Conservation (phyloP, 2,329 filamentous ascomycete genomes). For the Bertia moriformis region DNA sequence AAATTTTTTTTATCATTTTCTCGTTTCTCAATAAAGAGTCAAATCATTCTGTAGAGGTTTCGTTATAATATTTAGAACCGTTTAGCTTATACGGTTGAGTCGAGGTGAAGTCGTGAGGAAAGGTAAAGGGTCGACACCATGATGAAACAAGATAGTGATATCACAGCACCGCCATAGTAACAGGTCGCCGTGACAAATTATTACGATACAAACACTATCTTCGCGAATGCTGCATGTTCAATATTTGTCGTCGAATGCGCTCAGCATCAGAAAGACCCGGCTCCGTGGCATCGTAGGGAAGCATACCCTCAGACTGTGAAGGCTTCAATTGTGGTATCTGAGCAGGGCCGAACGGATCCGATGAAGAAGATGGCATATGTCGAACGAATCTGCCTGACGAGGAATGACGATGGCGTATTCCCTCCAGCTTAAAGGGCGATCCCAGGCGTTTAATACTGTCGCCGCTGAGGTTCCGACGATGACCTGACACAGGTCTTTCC, state of each 20-base stretch:
- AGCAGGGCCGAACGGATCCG: neutral
- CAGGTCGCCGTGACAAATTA: constrained; percentile 8
- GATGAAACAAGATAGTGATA: neutral
- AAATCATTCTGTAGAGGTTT: constrained; percentile 4
- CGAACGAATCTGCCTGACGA: neutral
- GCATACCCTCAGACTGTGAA: neutral
- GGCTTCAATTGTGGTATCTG: neutral
- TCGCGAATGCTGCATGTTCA: constrained; percentile 17
- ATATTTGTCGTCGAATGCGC: constrained; percentile 19
- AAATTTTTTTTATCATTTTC: neutral
- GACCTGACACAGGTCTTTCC: neutral
- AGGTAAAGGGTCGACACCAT: neutral
- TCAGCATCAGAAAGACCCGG: constrained; percentile 19
- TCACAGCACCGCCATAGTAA: neutral
- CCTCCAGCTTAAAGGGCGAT: constrained; percentile 25
- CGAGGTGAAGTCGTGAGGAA: neutral
- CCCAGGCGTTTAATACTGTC: constrained; percentile 24
- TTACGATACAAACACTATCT: constrained; percentile 7
- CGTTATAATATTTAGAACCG: constrained; percentile 7
- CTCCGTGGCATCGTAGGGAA: constrained; percentile 15
- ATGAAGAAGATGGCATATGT: neutral
- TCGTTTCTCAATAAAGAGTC: neutral
- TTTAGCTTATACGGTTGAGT: neutral
- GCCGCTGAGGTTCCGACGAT: constrained; percentile 13
- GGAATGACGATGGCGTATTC: neutral